Conservation (phyloP, 1,284 basidiomycete species). For the Tremellales sp. region DNA sequence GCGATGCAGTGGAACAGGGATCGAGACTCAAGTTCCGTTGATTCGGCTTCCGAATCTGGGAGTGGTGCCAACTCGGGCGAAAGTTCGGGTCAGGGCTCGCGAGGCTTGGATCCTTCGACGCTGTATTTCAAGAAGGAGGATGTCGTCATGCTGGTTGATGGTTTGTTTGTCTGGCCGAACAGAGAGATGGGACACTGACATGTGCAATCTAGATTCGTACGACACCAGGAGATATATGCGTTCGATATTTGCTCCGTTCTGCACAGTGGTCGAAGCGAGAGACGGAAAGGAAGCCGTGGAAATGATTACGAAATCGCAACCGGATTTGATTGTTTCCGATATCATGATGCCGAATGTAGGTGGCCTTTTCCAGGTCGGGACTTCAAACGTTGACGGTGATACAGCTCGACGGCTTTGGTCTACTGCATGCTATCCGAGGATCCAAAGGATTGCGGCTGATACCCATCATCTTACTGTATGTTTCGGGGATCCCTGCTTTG, state of each 20-base stretch:
- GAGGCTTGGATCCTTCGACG: conserved; percentile 37
- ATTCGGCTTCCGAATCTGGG: conserved; percentile 21
- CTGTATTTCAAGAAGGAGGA: conserved; percentile 44
- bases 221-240: conserved; percentile 42
- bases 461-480: conserved; percentile 39
- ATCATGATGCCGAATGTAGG: conserved; percentile 49
- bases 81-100: conserved; percentile 16
- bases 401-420: conserved; percentile 36
- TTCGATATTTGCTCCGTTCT: conserved; percentile 45
- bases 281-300: conserved; percentile 48
- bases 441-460: conserved; percentile 21
- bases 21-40: conserved; percentile 14
- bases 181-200: not conserved
- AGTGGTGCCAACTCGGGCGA: conserved; percentile 12
- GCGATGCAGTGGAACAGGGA: conserved; percentile 42
- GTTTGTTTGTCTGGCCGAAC: conserved; percentile 14
- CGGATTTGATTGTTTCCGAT: conserved; percentile 48
- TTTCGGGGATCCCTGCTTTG: not conserved
- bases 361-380: conserved; percentile 6
- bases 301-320: conserved; percentile 24
- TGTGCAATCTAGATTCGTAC: conserved; percentile 18
- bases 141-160: conserved; percentile 44
- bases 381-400: not conserved
- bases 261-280: conserved; percentile 46
- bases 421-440: conserved; percentile 26